Base-by-base conservation (phyloP, 768 basidiomycete species). In the Tylopilus subfusipes region DNA sequence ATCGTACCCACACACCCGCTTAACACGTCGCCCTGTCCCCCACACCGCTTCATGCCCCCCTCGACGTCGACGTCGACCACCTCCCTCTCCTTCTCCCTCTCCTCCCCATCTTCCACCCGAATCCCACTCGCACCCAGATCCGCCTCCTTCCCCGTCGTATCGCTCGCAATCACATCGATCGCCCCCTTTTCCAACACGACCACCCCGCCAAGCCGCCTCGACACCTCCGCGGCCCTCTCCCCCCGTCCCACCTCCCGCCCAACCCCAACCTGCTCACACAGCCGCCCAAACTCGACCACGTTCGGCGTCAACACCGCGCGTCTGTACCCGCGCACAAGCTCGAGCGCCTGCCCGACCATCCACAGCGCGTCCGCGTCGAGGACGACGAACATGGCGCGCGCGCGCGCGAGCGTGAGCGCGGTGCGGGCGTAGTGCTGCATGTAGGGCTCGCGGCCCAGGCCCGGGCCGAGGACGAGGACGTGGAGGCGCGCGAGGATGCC, bases 21-120 rank as follows among this genome's bases (percentile, higher is more conserved):
- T 52, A 98, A 69, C 34, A 99, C 84, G 71, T 99, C 97, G 0
- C 97, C 97, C 68, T 98, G 97, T 1, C 97, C 97, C 13, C 97
- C 96, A 63, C 93, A 95, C 52, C 97, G 76, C 73, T 96, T 96
- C 62, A 91, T 61, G 2, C 96, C 94, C 2, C 97, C 97, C 50
- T 82, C 73, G 0, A 78, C 72, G 58, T 88, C 84, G 27, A 89
- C 83, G 49, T 80, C 76, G 4, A 93, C 71, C 4, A 82, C 80
- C 63, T 88, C 84, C 53, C 78, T 74, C 24, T 82, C 68, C 1
- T 75, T 79, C 63, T 88, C 84, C 53, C 78, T 74, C 24, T 82
- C 68, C 0, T 75, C 77, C 60, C 82, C 77, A 0, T 71, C 74
- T 11, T 70, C 74, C 38, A 8, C 54, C 48, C 68, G 71, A 27